These are phyloP conservation scores for Termitomyces sp. DNA, from an alignment of 768 basidiomycete genomes.

Conservation along the genomic window DNA sequence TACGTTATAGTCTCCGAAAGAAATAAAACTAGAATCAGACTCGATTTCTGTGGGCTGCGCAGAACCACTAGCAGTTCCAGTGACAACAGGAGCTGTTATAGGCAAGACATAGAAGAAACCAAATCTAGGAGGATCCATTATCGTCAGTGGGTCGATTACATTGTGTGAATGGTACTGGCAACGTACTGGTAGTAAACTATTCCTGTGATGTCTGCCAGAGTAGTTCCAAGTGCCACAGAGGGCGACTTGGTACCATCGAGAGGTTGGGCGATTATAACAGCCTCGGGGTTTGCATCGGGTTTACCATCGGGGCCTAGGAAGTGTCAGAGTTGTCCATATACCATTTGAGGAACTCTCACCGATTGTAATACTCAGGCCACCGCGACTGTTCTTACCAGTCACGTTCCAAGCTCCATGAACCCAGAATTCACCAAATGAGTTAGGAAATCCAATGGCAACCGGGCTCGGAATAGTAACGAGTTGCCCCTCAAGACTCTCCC, in stretches of 20 bases:
- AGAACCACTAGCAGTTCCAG: conserved; percentile 28
- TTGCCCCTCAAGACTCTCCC: conserved; percentile 57
- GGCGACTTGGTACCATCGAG: conserved; percentile 51
- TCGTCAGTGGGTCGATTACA: not conserved
- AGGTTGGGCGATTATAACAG: conserved; percentile 46
- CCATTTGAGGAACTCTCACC: conserved; percentile 21
- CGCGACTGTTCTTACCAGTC: conserved; percentile 48
- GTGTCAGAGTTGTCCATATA: not conserved
- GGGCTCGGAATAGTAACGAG: conserved; percentile 49
- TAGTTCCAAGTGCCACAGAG: conserved; percentile 37
- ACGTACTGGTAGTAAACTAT: conserved; percentile 48
- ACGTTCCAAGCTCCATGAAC: conserved; percentile 51
- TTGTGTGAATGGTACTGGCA: not conserved
- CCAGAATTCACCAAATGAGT: conserved; percentile 53
- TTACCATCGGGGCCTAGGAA: conserved; percentile 36
- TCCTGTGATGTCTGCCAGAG: conserved; percentile 46
- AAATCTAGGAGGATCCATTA: conserved; percentile 20
- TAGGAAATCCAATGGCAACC: conserved; percentile 41
- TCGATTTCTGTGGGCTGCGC: conserved; percentile 35
- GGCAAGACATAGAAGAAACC: conserved; percentile 57
- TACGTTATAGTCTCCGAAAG: conserved; percentile 59
- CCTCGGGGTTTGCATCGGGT: conserved; percentile 56
- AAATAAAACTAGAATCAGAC: conserved; percentile 30
- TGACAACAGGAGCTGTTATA: conserved; percentile 43
- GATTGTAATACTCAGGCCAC: conserved; percentile 47